Conservation (phyloP, 306 rosid genomes). For the Ochetophila trinervis region DNA sequence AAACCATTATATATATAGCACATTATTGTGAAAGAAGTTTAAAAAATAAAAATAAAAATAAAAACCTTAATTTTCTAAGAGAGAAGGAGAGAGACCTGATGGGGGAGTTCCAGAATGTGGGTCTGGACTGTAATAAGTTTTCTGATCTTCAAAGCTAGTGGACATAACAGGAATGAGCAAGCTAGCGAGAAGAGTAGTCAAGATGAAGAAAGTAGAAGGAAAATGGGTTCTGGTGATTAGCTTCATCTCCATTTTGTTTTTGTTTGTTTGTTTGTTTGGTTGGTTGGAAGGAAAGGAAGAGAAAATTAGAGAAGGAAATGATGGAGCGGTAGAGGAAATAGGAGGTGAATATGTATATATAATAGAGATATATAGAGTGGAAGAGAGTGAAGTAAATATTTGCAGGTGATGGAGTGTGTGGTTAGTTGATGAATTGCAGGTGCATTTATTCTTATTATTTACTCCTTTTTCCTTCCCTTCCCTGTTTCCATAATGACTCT, state of each 20-base stretch:
- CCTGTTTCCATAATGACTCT: conserved; percentile 15
- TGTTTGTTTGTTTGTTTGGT: not conserved
- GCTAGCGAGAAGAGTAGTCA: conserved; percentile 51
- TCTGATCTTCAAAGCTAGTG: conserved; percentile 56
- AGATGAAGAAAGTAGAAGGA: conserved; percentile 39
- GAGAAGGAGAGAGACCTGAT: conserved; percentile 42
- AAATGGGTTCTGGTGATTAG: conserved; percentile 27
- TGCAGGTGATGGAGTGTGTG: conserved; percentile 61
- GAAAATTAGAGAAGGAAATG: not conserved
- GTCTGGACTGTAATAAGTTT: conserved; percentile 58
- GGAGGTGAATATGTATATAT: conserved; percentile 20
- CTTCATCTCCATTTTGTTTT: conserved; percentile 28
- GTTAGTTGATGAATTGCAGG: conserved; percentile 71
- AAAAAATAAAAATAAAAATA: too few relatives aligned
- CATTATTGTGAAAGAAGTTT: too few relatives aligned
- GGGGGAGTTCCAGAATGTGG: conserved; percentile 60
- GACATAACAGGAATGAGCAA: conserved; percentile 50
- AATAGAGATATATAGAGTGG: conserved; percentile 38
- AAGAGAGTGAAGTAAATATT: conserved; percentile 56
- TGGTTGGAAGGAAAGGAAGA: not conserved
- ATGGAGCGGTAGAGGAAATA: conserved; percentile 21
- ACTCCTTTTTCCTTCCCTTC: conserved; percentile 33
- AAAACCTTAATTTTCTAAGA: not conserved
- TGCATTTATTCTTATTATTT: conserved; percentile 66
- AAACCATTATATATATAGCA: too few relatives aligned